Evolutionary conservation across 2,329 filamentous ascomycete species (phyloP).

Genomic region (Aureobasidium melanogenum): DNA sequence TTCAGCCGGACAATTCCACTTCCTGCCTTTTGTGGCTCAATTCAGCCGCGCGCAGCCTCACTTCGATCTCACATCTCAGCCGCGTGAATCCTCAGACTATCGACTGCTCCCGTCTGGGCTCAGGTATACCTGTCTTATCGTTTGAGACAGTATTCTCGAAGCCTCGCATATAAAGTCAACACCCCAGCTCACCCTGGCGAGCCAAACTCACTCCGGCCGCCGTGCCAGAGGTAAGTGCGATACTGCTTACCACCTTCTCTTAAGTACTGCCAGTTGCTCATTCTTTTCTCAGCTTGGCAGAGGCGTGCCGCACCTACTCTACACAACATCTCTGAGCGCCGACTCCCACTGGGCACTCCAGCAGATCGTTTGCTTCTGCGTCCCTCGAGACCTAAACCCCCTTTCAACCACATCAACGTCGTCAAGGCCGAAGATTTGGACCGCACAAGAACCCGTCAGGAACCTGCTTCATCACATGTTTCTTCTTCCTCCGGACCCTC

Average conservation of each 20-base stretch:
- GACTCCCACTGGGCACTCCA: slow-evolving; percentile 23
- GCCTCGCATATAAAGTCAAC: not conserved
- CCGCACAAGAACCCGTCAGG: not conserved
- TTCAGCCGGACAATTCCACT: not conserved
- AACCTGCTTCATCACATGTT: not conserved
- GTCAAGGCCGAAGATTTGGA: not conserved
- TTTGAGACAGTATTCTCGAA: too few relatives aligned
- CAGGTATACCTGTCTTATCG: not conserved
- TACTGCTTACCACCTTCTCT: not conserved
- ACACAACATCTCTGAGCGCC: slow-evolving; percentile 13
- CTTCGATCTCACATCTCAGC: not conserved
- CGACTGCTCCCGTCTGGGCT: not conserved
- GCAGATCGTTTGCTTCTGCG: slow-evolving; percentile 7
- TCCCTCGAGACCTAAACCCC: not conserved
- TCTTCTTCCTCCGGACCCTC: slow-evolving; percentile 3
- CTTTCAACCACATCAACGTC: not conserved
- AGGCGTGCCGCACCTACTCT: not conserved
- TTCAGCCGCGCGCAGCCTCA: not conserved
- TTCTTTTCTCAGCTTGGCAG: not conserved
- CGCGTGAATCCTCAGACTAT: not conserved
- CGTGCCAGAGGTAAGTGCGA: slow-evolving; percentile 6
- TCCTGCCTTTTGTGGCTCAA: not conserved
- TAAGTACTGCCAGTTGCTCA: not conserved
- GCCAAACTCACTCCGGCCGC: slow-evolving; percentile 1
- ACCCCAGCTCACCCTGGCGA: not conserved